Conservation (phyloP, 129 eudicot species). For the Chrysanthemum makinoi region DNA sequence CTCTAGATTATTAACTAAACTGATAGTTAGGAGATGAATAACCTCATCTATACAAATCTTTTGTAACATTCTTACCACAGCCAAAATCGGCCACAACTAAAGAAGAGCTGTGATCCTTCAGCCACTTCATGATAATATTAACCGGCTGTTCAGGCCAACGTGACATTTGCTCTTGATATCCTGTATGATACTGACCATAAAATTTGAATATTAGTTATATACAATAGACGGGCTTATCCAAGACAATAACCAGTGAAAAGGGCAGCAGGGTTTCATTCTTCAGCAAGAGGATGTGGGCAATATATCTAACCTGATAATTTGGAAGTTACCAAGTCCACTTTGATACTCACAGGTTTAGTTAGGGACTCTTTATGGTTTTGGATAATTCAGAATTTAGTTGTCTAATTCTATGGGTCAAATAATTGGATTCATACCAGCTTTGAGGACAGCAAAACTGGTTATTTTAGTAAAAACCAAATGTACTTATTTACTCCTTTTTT, state of each 20-base stretch:
- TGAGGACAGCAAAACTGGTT: background rate
- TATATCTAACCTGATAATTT: background rate
- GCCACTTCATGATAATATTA: constrained; percentile 77
- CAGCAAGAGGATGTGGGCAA: background rate
- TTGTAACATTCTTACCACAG: constrained; percentile 58
- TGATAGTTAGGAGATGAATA: background rate
- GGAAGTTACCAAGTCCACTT: background rate
- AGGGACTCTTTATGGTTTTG: background rate
- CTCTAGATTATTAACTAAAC: background rate
- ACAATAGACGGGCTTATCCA: background rate
- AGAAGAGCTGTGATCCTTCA: constrained; percentile 70
- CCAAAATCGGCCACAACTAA: constrained; percentile 94
- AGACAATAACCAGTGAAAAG: background rate
- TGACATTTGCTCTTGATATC: constrained; percentile 97
- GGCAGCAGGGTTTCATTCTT: background rate
- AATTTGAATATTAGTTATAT: constrained; percentile 27
- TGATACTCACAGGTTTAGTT: background rate
- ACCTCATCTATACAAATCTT: background rate
- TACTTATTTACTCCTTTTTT: background rate
- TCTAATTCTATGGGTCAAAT: background rate
- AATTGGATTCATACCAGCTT: background rate
- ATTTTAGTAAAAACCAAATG: background rate
- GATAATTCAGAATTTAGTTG: background rate
- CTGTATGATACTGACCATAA: constrained; percentile 82
- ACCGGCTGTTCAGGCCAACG: constrained; percentile 97